These are phyloP conservation scores for Volvariella surrecta DNA, from an alignment of 1,284 basidiomycete genomes.

Conservation along the genomic window DNA sequence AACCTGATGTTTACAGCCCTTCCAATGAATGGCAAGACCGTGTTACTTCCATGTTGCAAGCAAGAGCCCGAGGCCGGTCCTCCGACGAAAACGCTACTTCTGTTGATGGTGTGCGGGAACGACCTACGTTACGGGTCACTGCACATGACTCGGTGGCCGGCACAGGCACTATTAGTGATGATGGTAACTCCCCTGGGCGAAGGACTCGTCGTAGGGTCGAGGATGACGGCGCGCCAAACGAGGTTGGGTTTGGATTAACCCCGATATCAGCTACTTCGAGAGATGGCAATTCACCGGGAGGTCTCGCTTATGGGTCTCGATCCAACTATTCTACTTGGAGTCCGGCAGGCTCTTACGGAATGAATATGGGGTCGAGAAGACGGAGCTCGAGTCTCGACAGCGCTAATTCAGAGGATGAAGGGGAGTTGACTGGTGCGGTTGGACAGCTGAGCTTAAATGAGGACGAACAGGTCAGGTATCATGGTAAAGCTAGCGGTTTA, in stretches of 20 bases:
- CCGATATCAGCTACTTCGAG: not conserved
- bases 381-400: slow-evolving; percentile 23
- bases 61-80: slow-evolving; percentile 8
- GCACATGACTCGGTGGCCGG: too few relatives aligned
- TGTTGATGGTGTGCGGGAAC: not conserved
- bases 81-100: not conserved
- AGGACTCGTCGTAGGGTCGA: slow-evolving; percentile 21
- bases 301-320: not conserved
- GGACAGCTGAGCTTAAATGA: slow-evolving; percentile 83
- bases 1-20: slow-evolving; percentile 35
- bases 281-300: not conserved
- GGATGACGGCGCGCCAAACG: slow-evolving; percentile 15
- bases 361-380: slow-evolving; percentile 10
- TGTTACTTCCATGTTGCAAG: slow-evolving; percentile 38
- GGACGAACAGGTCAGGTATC: slow-evolving; percentile 71
- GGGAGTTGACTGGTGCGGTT: slow-evolving; percentile 59
- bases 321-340: slow-evolving; percentile 5
- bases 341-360: slow-evolving; percentile 1
- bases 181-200: slow-evolving; percentile 15
- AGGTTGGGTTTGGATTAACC: slow-evolving; percentile 6
- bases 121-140: too few relatives aligned
- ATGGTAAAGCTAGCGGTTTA: slow-evolving; percentile 74
- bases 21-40: slow-evolving; percentile 77
- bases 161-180: slow-evolving; percentile 14
- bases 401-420: slow-evolving; percentile 34